phyloP scores from a whole-genome alignment of 2,329 filamentous ascomycete species.

The Cordyceps farinosa region DNA sequence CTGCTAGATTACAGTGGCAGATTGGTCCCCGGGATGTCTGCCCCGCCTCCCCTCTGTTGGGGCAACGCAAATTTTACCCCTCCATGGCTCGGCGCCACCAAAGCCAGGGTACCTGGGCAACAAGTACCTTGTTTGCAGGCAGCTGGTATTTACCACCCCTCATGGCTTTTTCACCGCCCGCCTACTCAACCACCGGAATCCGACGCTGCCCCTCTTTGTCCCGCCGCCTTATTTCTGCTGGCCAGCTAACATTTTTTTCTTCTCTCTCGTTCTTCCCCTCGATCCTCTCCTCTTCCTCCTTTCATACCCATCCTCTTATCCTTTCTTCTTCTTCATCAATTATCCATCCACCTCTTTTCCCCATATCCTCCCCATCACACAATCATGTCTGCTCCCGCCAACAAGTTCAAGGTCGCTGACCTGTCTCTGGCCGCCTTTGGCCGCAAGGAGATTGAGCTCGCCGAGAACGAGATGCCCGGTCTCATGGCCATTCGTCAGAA shows the following conservation, averaged over 20 bases:
- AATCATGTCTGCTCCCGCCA: slow-evolving; percentile 72
- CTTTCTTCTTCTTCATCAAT: slow-evolving; percentile 24
- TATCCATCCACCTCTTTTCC: slow-evolving; percentile 22
- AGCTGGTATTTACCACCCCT: background rate
- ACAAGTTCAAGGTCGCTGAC: slow-evolving; percentile 98
- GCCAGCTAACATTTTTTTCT: slow-evolving; percentile 21
- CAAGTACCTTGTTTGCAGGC: background rate
- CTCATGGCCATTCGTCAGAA: slow-evolving; percentile 91
- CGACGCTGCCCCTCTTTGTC: slow-evolving; percentile 16
- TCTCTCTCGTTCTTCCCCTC: slow-evolving; percentile 26
- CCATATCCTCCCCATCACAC: slow-evolving; percentile 24
- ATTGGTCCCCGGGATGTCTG: background rate
- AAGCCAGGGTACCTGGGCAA: background rate
- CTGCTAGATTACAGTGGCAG: background rate
- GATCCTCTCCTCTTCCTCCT: slow-evolving; percentile 24
- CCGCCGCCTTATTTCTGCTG: slow-evolving; percentile 11
- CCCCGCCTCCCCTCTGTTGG: slow-evolving; percentile 8
- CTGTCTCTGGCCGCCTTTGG: slow-evolving; percentile 96
- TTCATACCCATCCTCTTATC: slow-evolving; percentile 24
- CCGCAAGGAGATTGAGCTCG: slow-evolving; percentile 97
- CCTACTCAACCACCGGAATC: slow-evolving; percentile 11
- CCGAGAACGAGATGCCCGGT: slow-evolving; percentile 96
- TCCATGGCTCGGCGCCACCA: background rate
- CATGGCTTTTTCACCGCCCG: slow-evolving; percentile 11
- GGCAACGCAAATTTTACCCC: slow-evolving; percentile 15